Evolutionary conservation across 2,329 filamentous ascomycete genomes (phyloP).

Genomic region (Allantophomopsis cytisporea): DNA sequence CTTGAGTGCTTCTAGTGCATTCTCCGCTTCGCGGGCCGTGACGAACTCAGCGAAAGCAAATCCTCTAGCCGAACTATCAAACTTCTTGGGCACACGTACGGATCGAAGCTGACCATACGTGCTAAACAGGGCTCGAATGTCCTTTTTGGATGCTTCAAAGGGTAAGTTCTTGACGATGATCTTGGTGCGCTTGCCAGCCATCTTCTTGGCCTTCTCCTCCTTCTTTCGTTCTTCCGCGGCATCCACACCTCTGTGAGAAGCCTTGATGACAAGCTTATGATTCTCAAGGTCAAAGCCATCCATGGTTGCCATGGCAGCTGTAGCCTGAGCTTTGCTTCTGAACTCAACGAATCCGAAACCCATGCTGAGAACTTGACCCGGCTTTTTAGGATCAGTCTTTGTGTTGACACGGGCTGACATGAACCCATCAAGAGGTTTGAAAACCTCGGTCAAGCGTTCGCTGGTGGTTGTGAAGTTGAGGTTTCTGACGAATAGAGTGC

Average conservation of each 20-base stretch:
- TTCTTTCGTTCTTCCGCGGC: conserved; percentile 76
- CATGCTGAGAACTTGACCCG: conserved; percentile 84
- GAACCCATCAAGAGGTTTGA: conserved; percentile 76
- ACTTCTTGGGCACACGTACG: conserved; percentile 89
- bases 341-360: conserved; percentile 96
- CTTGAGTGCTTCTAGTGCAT: conserved; percentile 79
- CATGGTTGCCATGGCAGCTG: conserved; percentile 73
- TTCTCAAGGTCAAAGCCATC: conserved; percentile 78
- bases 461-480: conserved; percentile 85
- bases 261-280: conserved; percentile 73
- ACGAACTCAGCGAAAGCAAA: conserved; percentile 97
- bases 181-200: conserved; percentile 67
- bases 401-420: conserved; percentile 84
- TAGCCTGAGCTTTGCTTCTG: conserved; percentile 60
- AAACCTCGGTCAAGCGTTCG: conserved; percentile 60
- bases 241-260: conserved; percentile 77
- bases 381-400: conserved; percentile 82
- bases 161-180: conserved; percentile 97
- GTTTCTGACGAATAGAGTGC: conserved; percentile 88
- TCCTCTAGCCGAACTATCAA: conserved; percentile 75
- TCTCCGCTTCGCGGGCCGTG: conserved; percentile 76
- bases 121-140: conserved; percentile 72
- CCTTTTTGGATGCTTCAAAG: conserved; percentile 89
- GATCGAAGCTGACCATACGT: conserved; percentile 87
- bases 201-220: conserved; percentile 73